Base-by-base conservation (phyloP, 208 protist genomes). In the Crithidia fasciculata region DNA sequence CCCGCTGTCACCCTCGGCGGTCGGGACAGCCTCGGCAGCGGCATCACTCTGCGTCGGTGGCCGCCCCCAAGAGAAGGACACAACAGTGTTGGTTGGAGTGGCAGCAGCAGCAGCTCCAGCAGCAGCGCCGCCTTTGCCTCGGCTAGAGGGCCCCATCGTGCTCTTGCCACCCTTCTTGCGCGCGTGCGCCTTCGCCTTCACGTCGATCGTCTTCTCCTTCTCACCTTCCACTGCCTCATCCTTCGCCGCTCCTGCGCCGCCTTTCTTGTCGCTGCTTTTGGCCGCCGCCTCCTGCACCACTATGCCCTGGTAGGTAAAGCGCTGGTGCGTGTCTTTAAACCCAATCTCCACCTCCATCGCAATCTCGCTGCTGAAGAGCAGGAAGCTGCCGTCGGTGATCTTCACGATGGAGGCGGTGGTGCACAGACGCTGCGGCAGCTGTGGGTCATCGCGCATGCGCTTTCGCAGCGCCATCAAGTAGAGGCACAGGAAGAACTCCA, bases 401-500 rank as follows among this genome's bases (percentile, higher is more conserved):
- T 74, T 69, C 36, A 88, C 56, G 28, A 80, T 68, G 41, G 57
- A 47, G 8, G 65, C 79, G 13, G 50, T 44, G 39, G 78, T 85
- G 50, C 44, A 74, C 9, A 75, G 44, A 10, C 47, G 59, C 65
- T 72, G 54, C 6, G 72, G 61, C 47, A 83, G 55, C 52, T 43
- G 12, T 15, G 74, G 63, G 55, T 82, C 71, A 5, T 77, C 74
- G 44, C 45, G 59, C 19, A 70, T 36, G 47, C 72, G 68, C 68
- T 74, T 73, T 47, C 80, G n/a, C 12, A 90, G 63, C 8, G 86
- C 78, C 37, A 87, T 72, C n/a, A 96, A 74, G 71, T 97, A 97
- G 0, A 90, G 58, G 69, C 87, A 94, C 47, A 94, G 86, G 72
- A 88, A 92, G 16, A 96, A 69, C 44, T 80, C 63, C 2, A 82